Conservation (phyloP, 257 asterid species). For the Asclepias syriaca region DNA sequence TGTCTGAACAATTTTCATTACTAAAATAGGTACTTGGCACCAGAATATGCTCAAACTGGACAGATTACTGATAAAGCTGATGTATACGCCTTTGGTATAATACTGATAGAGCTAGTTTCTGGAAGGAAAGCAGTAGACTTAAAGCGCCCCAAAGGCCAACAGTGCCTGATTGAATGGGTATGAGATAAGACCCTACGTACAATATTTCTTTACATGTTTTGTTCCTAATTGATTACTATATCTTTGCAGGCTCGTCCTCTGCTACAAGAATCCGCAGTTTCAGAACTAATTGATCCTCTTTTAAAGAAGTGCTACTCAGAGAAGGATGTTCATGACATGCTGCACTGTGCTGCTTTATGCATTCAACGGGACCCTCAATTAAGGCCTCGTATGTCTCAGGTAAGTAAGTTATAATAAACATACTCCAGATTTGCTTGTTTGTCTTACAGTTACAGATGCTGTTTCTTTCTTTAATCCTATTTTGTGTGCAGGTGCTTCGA, state of each 20-base stretch:
- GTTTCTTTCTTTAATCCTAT: constrained; percentile 4
- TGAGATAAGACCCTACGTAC: constrained; percentile 6
- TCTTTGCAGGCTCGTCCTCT: constrained; percentile 67
- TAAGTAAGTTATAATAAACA: constrained; percentile 8
- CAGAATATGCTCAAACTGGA: constrained; percentile 87
- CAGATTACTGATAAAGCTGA: constrained; percentile 78
- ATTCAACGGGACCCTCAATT: constrained; percentile 54
- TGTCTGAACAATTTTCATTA: background rate
- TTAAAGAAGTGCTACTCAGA: constrained; percentile 39
- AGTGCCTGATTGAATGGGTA: constrained; percentile 85
- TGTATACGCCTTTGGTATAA: constrained; percentile 76
- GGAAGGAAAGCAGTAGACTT: constrained; percentile 85
- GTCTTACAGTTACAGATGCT: background rate
- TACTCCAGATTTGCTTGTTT: background rate
- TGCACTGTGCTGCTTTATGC: constrained; percentile 65
- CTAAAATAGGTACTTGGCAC: constrained; percentile 54
- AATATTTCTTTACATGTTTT: too few relatives aligned
- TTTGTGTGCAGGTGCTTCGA: constrained; percentile 44
- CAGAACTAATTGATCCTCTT: constrained; percentile 56
- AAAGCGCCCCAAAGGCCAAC: constrained; percentile 73
- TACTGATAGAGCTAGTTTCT: constrained; percentile 66
- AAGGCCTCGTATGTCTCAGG: constrained; percentile 95
- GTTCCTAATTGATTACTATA: background rate
- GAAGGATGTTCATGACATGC: constrained; percentile 51
- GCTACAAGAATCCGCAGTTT: constrained; percentile 43